Conservation (phyloP, 768 basidiomycete genomes). For the Boletus sensibilis region DNA sequence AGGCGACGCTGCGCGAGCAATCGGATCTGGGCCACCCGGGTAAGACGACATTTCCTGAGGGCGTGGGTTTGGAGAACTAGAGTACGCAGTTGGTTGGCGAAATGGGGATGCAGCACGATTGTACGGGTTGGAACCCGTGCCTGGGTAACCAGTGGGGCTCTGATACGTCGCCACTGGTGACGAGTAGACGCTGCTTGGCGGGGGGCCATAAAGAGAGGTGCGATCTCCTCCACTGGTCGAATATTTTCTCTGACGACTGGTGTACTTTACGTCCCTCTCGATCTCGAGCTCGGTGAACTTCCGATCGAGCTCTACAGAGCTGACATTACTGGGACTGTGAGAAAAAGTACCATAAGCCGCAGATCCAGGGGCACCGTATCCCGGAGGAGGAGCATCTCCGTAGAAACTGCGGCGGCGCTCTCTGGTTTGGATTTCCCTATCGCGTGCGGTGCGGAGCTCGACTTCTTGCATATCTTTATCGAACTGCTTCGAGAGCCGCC, state of each 20-base stretch:
- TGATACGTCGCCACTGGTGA: constrained; percentile 31
- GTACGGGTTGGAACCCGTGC: constrained; percentile 26
- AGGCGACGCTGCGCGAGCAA: constrained; percentile 33
- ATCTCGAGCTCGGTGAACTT: constrained; percentile 36
- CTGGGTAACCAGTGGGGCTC: constrained; percentile 29
- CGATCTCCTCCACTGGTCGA: constrained; percentile 42
- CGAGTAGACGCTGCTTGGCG: constrained; percentile 18
- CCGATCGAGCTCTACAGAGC: constrained; percentile 37
- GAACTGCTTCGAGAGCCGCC: constrained; percentile 37
- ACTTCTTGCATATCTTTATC: constrained; percentile 49
- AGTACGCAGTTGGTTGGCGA: constrained; percentile 32
- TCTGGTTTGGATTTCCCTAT: constrained; percentile 47
- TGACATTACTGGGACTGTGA: constrained; percentile 24
- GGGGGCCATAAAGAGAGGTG: constrained; percentile 18
- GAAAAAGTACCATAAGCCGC: constrained; percentile 23
- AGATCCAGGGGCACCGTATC: constrained; percentile 25
- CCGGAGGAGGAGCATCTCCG: constrained; percentile 34
- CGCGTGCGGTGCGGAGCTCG: constrained; percentile 57
- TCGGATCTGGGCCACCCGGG: constrained; percentile 36
- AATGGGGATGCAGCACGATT: constrained; percentile 38
- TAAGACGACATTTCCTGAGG: constrained; percentile 45
- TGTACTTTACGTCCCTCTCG: constrained; percentile 30
- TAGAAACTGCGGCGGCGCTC: constrained; percentile 59
- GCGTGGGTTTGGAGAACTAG: constrained; percentile 48
- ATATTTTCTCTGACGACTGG: constrained; percentile 44